These are phyloP conservation scores for Sporothrix luriei DNA, from an alignment of 2,329 filamentous ascomycete genomes.

Conservation along the genomic window DNA sequence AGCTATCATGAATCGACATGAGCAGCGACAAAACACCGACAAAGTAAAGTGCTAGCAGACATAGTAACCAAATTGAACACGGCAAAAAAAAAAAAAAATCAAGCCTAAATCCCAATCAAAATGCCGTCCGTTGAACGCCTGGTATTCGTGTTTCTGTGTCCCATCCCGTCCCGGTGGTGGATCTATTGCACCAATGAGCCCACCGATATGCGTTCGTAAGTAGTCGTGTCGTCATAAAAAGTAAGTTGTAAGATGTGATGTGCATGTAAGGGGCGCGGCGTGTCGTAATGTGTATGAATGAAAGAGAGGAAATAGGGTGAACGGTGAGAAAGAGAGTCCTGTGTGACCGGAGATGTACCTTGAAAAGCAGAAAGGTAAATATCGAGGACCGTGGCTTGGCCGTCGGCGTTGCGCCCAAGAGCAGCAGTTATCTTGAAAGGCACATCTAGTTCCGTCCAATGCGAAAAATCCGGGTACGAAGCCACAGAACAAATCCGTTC, in stretches of 20 bases:
- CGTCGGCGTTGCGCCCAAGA: not conserved
- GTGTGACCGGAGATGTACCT: not conserved
- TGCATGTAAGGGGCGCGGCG: not conserved
- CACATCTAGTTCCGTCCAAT: slow-evolving; percentile 34
- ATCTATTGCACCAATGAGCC: slow-evolving; percentile 6
- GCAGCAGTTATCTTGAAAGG: not conserved
- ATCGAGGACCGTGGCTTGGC: no score
- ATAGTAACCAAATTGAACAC: not conserved
- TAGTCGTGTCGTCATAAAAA: slow-evolving; percentile 31
- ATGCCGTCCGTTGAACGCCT: slow-evolving; percentile 21
- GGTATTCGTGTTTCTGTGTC: slow-evolving; percentile 27
- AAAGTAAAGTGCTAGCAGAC: not conserved
- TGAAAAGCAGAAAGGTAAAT: not conserved
- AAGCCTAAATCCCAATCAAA: slow-evolving; percentile 12
- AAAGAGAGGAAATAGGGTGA: not conserved
- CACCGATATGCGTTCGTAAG: slow-evolving; percentile 30
- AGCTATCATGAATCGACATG: not conserved
- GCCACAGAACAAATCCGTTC: slow-evolving; percentile 66
- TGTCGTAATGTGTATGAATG: not conserved
- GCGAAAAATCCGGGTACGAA: slow-evolving; percentile 58
- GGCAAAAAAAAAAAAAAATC: slow-evolving; percentile 21
- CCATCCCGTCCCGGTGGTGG: not conserved
- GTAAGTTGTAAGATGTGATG: slow-evolving; percentile 11
- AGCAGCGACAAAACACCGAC: not conserved
- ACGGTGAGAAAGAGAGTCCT: not conserved